Conservation (phyloP, 495 filamentous ascomycete genomes). For the Staphylotrichum longicolle region DNA sequence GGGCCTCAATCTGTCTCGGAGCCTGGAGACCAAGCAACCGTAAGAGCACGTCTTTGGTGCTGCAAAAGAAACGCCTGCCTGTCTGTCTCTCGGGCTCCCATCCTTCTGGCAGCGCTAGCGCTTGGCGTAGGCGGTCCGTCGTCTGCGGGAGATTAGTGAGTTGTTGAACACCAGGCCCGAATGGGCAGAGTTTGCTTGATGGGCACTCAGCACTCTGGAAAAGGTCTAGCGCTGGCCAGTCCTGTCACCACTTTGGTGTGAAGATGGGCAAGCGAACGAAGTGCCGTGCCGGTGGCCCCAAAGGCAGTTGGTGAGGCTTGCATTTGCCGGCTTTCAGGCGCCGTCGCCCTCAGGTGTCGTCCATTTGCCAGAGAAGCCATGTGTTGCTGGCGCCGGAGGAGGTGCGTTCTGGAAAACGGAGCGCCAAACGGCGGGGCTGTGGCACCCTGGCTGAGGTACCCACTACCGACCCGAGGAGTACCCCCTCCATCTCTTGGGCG, state of each 20-base stretch:
- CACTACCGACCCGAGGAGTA: constrained; percentile 15
- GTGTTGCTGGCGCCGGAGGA: neutral
- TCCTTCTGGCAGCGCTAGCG: neutral
- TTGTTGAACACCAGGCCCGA: constrained; percentile 1
- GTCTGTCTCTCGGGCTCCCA: too few relatives aligned
- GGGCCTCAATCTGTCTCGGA: constrained; percentile 6
- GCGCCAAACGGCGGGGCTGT: constrained; percentile 15
- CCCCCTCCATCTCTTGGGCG: neutral
- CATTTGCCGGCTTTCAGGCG: constrained; percentile 9
- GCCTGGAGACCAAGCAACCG: neutral
- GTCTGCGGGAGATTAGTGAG: neutral
- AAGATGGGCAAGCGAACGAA: constrained; percentile 12
- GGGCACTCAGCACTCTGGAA: neutral
- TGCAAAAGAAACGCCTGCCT: too few relatives aligned
- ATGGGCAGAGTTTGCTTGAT: constrained; percentile 5
- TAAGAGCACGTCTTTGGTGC: neutral
- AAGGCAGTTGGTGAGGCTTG: neutral
- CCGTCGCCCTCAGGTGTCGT: neutral
- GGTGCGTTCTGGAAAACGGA: constrained; percentile 8
- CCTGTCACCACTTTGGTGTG: neutral
- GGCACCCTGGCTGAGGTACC: constrained; percentile 19
- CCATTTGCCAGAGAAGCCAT: neutral
- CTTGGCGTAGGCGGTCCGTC: neutral
- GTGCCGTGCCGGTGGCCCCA: constrained; percentile 6
- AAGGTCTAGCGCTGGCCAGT: neutral